A percentile compares a stretch with the other conserved stretches of the same genome.
These are phyloP conservation scores for Streptanthus diversifolius DNA, from an alignment of 345 rosid species.

Conservation along the genomic window DNA sequence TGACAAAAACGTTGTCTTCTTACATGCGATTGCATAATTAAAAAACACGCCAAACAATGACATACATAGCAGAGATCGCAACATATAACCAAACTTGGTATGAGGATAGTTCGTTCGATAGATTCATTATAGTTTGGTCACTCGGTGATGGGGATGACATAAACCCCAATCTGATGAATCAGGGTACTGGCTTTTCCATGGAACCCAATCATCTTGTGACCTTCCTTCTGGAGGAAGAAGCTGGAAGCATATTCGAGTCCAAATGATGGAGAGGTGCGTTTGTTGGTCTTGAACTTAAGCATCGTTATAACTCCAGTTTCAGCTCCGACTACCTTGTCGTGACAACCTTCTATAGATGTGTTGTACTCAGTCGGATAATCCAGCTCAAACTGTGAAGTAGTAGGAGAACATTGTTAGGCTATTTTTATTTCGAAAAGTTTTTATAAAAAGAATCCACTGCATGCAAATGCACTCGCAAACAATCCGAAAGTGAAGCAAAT, in stretches of 20 bases:
- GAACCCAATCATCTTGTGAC: not conserved
- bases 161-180: not conserved
- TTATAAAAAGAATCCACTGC: no score
- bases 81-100: not conserved
- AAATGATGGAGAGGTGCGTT: not conserved
- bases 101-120: not conserved
- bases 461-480: no score
- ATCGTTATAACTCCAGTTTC: not conserved
- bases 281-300: constrained; percentile 22
- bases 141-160: not conserved
- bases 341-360: no score
- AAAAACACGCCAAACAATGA: not conserved
- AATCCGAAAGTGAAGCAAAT: no score
- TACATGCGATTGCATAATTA: not conserved
- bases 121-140: not conserved
- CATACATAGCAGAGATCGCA: not conserved
- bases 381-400: no score
- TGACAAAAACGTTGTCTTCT: not conserved
- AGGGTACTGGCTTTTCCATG: not conserved
- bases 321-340: not conserved
- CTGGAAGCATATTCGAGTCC: not conserved
- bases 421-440: no score
- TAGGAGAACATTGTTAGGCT: no score
- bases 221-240: not conserved
- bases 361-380: no score